A percentile compares a stretch with the other conserved stretches of the same genome.
Conservation (phyloP, 1,284 basidiomycete genomes). For the Hemileia vastatrix region DNA sequence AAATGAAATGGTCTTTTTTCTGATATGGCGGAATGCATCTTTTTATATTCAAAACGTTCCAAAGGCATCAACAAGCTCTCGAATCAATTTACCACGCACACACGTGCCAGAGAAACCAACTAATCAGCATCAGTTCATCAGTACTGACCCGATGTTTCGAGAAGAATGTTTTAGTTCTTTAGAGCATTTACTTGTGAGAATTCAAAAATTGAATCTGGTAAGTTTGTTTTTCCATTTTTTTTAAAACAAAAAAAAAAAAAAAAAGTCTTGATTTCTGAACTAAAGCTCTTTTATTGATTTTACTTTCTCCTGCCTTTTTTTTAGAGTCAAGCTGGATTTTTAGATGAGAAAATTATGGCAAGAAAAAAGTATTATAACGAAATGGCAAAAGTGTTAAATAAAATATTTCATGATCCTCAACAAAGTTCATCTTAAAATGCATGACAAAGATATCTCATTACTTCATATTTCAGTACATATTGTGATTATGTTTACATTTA, state of each 20-base stretch:
- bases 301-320: not conserved
- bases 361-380: too few relatives aligned
- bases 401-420: too few relatives aligned
- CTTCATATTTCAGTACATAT: too few relatives aligned
- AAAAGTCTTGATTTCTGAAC: not conserved
- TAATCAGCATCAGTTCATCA: not conserved
- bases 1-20: constrained; percentile 17
- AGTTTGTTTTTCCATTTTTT: not conserved
- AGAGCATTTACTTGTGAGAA: constrained; percentile 7
- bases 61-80: not conserved
- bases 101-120: constrained; percentile 1
- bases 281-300: not conserved
- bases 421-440: too few relatives aligned
- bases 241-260: not conserved
- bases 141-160: constrained; percentile 5
- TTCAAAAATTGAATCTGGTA: constrained; percentile 22
- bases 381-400: too few relatives aligned
- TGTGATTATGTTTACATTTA: too few relatives aligned
- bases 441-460: too few relatives aligned
- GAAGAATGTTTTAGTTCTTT: constrained; percentile 16
- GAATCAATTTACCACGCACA: not conserved
- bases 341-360: not conserved
- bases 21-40: constrained; percentile 21
- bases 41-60: constrained; percentile 5
- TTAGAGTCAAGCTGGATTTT: not conserved